Evolutionary conservation across 2,329 filamentous ascomycete species (phyloP).

Genomic region (Phialocephala subalpina): DNA sequence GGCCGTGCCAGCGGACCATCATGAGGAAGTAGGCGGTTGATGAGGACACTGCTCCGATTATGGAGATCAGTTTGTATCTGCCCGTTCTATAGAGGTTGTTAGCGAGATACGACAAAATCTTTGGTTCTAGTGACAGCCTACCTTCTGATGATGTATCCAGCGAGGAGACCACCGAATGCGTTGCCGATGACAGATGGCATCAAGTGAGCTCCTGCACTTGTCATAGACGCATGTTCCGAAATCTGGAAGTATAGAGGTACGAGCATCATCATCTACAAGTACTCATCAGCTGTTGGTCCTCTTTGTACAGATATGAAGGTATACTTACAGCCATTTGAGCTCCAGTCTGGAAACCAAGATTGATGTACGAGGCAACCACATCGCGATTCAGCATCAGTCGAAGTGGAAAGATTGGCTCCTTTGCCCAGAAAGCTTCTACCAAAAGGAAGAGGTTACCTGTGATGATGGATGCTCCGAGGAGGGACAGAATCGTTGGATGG

Average conservation of each 20-base stretch:
- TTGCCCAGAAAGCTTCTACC: constrained; percentile 47
- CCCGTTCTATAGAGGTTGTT: constrained; percentile 54
- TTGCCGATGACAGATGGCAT: constrained; percentile 74
- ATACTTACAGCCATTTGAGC: constrained; percentile 62
- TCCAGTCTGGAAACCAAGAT: constrained; percentile 59
- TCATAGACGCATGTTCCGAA: constrained; percentile 63
- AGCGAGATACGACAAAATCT: background rate
- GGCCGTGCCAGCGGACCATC: constrained; percentile 64
- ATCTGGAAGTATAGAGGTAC: constrained; percentile 77
- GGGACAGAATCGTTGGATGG: constrained; percentile 41
- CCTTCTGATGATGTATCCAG: constrained; percentile 53
- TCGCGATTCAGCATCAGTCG: constrained; percentile 59
- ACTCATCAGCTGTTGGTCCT: background rate
- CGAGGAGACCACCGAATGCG: constrained; percentile 66
- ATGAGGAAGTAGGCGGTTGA: constrained; percentile 60
- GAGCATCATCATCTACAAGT: constrained; percentile 62
- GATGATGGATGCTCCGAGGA: constrained; percentile 43
- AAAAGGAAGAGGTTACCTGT: constrained; percentile 26
- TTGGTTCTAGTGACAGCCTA: background rate
- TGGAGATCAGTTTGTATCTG: constrained; percentile 62
- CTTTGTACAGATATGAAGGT: background rate
- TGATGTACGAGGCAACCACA: constrained; percentile 60
- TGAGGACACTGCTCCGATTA: constrained; percentile 58
- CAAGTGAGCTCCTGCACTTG: constrained; percentile 65
- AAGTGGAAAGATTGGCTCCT: constrained; percentile 67